Conservation (phyloP, 345 rosid species). For the Cochlearia excelsa region DNA sequence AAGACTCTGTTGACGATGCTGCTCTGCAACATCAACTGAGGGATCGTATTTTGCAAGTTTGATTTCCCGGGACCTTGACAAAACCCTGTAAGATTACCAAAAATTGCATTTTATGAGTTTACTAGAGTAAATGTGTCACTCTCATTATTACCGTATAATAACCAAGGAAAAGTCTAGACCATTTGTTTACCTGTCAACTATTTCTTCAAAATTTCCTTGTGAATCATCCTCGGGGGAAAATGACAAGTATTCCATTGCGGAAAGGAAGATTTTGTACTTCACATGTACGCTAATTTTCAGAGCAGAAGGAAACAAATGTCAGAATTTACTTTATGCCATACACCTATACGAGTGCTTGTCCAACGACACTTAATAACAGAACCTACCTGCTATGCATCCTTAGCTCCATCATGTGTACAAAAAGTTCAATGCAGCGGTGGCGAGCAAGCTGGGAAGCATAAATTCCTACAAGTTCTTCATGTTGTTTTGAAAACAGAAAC, state of each 20-base stretch:
- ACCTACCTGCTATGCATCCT: conserved; percentile 85
- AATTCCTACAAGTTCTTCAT: conserved; percentile 88
- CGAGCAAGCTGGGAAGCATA: conserved; percentile 95
- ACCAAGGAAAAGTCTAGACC: conserved; percentile 18
- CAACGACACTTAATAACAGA: conserved; percentile 1
- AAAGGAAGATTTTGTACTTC: conserved; percentile 83
- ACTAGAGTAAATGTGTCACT: conserved; percentile 13
- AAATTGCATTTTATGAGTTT: conserved; percentile 25
- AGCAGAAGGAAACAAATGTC: conserved; percentile 24
- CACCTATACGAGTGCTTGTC: conserved; percentile 14
- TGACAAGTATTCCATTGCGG: conserved; percentile 87
- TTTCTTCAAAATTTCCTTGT: conserved; percentile 93
- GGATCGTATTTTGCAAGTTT: conserved; percentile 71
- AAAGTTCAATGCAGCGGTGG: conserved; percentile 93
- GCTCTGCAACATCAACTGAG: conserved; percentile 82
- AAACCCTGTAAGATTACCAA: conserved; percentile 54
- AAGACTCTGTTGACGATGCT: conserved; percentile 89
- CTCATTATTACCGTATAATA: conserved; percentile 7
- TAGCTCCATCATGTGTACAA: conserved; percentile 98
- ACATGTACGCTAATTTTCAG: conserved; percentile 64
- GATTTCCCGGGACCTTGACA: conserved; percentile 85
- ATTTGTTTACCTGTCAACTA: conserved; percentile 71
- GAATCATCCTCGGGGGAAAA: conserved; percentile 67
- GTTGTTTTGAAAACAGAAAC: conserved; percentile 95
- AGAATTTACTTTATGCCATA: conserved; percentile 18